phyloP scores from a whole-genome alignment of 768 basidiomycete genomes.

The Atractiella rhizophila region DNA sequence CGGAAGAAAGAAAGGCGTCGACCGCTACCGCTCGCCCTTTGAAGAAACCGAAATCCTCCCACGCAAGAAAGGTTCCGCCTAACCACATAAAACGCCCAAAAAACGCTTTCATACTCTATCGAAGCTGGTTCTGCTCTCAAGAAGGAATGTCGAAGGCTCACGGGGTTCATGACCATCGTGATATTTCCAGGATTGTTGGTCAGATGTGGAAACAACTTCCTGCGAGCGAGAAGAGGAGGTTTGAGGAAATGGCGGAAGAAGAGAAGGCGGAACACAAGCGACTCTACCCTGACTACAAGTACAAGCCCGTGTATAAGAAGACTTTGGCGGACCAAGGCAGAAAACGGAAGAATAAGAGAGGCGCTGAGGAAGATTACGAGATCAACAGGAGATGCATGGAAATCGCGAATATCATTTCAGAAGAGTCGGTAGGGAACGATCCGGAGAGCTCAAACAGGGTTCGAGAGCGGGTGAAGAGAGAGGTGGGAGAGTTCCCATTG shows the following conservation, averaged over 20 bases:
- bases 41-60: too few relatives aligned
- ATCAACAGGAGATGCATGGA: too few relatives aligned
- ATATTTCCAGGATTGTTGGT: constrained; percentile 16
- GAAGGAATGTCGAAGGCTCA: constrained; percentile 7
- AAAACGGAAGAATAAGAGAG: too few relatives aligned
- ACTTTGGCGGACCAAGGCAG: constrained; percentile 3
- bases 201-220: constrained; percentile 12
- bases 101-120: constrained; percentile 19
- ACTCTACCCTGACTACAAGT: constrained; percentile 16
- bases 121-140: constrained; percentile 11
- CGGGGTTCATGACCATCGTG: constrained; percentile 11
- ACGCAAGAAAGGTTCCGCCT: constrained; percentile 16
- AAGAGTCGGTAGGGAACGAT: too few relatives aligned
- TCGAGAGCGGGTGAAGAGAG: too few relatives aligned
- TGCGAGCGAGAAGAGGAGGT: constrained; percentile 12
- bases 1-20: too few relatives aligned
- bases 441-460: too few relatives aligned
- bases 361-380: too few relatives aligned
- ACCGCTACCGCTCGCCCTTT: too few relatives aligned
- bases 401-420: too few relatives aligned
- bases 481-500: too few relatives aligned
- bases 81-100: constrained; percentile 18
- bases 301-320: constrained; percentile 7
- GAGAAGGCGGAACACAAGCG: constrained; percentile 15
- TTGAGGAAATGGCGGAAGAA: constrained; percentile 10